Evolutionary conservation across 805 yeast genomes (phyloP), one percentile per base, ranked within the genome.

Genomic region (Metschnikowia drakensbergensis): DNA sequence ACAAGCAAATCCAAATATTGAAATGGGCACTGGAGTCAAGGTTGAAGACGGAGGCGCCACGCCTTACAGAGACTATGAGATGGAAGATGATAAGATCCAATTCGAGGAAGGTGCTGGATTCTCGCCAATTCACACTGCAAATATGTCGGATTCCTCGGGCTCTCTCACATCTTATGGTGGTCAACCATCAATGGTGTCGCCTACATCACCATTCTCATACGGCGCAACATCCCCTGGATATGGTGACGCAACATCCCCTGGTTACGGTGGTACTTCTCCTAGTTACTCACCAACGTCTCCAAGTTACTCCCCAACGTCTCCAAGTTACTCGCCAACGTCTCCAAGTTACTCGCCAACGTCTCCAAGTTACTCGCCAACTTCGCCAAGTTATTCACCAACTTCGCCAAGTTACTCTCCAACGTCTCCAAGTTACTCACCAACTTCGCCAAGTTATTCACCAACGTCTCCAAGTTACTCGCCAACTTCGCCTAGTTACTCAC

Each of bases 51-150:
- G 97, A 55, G 86, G 92, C 48, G 92, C 94, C 36, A 90, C 99
- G 42, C 97, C 97, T 41, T 91, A 91, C 69, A 88, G 86, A 61
- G 78, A 74, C 31, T 87, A 80, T 51, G 79, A 82, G 47, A 69
- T 70, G 74, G 75, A 71, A 52, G 86, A 83, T 60, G 81, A 84
- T 51, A 83, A 83, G 61, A 72, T 77, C 54, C 77, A 77, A 53
- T 76, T 69, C 50, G 84, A 81, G 54, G 91, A 84, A 58, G 89
- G 86, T 54, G 82, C 85, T 32, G 88, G 88, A 59, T 94, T 94
- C 76, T 94, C 99, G 42, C 99, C 99, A 48, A 76, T 94, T 65
- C 94, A 90, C 52, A 82, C 96, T 30, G 96, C 97, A 57, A 79
- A 84, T 46, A 79, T 80, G 39, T 90, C 86, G 50, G 89, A 83